Evolutionary conservation across 495 filamentous ascomycete genomes (phyloP).

Genomic region (Cladorrhinum samala): DNA sequence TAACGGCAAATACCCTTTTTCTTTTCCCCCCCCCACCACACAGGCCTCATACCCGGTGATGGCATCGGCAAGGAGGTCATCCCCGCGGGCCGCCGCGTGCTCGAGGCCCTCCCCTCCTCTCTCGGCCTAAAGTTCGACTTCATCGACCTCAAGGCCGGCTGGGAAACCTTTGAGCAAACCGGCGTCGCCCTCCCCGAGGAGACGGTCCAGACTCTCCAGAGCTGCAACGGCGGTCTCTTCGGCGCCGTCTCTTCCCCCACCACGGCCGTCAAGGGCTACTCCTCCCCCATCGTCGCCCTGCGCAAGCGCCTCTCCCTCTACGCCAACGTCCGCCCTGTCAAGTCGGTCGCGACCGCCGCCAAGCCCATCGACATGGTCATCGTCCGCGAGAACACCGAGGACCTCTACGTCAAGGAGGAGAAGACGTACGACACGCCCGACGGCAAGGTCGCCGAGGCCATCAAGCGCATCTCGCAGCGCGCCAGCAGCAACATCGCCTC

Average conservation of each 20-base stretch:
- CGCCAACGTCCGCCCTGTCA: constrained; percentile 96
- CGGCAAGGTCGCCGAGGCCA: constrained; percentile 89
- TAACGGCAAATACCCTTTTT: neutral
- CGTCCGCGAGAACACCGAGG: constrained; percentile 97
- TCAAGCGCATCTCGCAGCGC: constrained; percentile 88
- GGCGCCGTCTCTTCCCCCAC: constrained; percentile 92
- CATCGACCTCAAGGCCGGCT: constrained; percentile 84
- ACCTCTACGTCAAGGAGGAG: constrained; percentile 98
- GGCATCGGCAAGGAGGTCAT: constrained; percentile 98
- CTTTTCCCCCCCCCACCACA: neutral
- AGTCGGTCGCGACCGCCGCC: constrained; percentile 58
- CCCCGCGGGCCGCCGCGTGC: constrained; percentile 81
- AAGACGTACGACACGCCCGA: constrained; percentile 64
- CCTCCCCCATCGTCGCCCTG: constrained; percentile 92
- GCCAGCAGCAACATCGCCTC: constrained; percentile 78
- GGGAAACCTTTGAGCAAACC: constrained; percentile 82
- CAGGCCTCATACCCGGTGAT: constrained; percentile 95
- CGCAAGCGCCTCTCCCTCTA: constrained; percentile 93
- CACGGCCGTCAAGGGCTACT: constrained; percentile 86
- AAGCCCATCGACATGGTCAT: constrained; percentile 91
- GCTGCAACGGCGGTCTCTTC: constrained; percentile 95
- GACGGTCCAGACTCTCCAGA: constrained; percentile 80
- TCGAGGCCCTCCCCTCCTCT: constrained; percentile 80
- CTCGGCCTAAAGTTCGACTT: constrained; percentile 89
- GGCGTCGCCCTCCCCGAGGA: constrained; percentile 82